Evolutionary conservation across 2,329 filamentous ascomycete genomes (phyloP).

Genomic region (Claviceps digitariae): DNA sequence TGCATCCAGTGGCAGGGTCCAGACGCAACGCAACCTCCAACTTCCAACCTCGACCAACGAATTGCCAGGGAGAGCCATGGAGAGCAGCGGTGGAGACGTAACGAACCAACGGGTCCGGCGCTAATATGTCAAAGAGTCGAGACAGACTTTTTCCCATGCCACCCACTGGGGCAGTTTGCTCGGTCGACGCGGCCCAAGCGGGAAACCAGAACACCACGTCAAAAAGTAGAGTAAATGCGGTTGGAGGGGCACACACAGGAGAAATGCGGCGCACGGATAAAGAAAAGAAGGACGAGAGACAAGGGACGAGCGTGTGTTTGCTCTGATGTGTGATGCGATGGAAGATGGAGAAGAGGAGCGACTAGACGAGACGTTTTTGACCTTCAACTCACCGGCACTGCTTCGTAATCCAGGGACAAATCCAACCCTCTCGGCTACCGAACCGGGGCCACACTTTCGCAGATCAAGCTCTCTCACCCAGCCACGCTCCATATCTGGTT

Average conservation of each 20-base stretch:
- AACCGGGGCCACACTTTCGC: slow-evolving; percentile 31
- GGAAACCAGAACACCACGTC: not conserved
- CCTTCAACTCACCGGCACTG: slow-evolving; percentile 38
- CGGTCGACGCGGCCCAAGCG: not conserved
- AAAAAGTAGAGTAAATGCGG: no score
- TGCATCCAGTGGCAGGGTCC: not conserved
- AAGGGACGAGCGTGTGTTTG: not conserved
- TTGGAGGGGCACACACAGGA: no score
- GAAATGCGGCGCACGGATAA: not conserved
- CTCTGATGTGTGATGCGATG: no score
- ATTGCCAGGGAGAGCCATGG: no score
- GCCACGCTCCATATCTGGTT: slow-evolving; percentile 10
- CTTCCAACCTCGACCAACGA: no score
- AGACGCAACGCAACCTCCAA: no score
- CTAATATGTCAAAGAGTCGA: no score
- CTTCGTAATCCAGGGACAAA: slow-evolving; percentile 44
- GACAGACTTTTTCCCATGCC: no score
- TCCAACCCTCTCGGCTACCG: slow-evolving; percentile 40
- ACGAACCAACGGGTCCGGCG: no score
- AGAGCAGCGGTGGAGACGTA: no score
- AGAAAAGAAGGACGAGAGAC: no score
- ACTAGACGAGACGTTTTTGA: not conserved
- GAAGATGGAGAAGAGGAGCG: not conserved
- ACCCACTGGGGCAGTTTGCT: no score
- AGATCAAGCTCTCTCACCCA: slow-evolving; percentile 37